Conservation (phyloP, 176 grass and related monocot genomes). For the Rhynchospora breviuscula region DNA sequence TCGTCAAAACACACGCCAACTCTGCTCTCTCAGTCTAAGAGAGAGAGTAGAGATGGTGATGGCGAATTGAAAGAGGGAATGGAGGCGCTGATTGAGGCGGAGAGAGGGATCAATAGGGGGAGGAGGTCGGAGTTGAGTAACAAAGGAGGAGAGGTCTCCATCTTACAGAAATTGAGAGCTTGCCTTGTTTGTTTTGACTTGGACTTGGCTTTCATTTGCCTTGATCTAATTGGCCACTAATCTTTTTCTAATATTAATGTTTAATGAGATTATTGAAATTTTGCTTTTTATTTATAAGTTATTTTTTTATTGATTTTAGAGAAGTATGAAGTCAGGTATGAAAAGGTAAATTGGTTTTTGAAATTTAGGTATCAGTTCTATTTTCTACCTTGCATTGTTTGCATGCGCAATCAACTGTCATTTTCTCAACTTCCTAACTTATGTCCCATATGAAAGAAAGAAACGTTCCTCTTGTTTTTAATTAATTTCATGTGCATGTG, state of each 20-base stretch:
- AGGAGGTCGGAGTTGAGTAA: background rate
- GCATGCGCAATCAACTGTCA: background rate
- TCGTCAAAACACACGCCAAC: too few relatives aligned
- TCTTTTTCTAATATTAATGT: background rate
- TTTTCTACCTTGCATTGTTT: background rate
- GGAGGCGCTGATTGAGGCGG: background rate
- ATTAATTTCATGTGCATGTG: too few relatives aligned
- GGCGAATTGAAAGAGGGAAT: background rate
- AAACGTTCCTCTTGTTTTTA: background rate
- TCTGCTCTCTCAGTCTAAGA: background rate
- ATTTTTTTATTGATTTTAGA: background rate
- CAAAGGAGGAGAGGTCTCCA: conserved; percentile 4
- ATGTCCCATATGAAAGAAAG: too few relatives aligned
- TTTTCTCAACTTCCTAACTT: background rate
- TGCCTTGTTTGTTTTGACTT: conserved; percentile 7
- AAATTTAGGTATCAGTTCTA: background rate
- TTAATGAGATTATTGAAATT: too few relatives aligned
- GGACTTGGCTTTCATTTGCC: conserved; percentile 7
- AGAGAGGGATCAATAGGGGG: background rate
- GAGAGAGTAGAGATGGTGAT: background rate
- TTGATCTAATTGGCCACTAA: background rate
- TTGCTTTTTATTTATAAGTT: background rate
- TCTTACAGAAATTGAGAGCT: background rate
- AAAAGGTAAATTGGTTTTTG: background rate
- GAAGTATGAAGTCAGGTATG: background rate